phyloP scores from a whole-genome alignment of 2,329 filamentous ascomycete genomes.

The Arthrobotrys megalospora region DNA sequence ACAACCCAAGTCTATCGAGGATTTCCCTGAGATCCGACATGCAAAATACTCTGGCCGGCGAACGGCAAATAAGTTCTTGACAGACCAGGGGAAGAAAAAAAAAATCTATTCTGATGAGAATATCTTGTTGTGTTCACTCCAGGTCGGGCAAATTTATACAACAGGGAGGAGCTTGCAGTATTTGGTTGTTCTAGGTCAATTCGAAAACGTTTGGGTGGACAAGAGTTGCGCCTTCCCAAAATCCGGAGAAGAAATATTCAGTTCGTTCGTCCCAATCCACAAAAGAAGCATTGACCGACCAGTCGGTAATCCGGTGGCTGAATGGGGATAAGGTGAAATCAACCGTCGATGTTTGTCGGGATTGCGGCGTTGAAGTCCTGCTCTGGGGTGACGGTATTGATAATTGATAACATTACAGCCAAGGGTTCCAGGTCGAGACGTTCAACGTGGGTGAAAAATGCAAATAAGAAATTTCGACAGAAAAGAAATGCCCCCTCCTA shows the following conservation, averaged over 20 bases:
- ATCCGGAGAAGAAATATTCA: constrained; percentile 34
- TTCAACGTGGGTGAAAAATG: constrained; percentile 61
- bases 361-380: constrained; percentile 50
- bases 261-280: constrained; percentile 45
- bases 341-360: constrained; percentile 47
- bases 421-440: constrained; percentile 55
- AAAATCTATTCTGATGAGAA: constrained; percentile 37
- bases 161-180: constrained; percentile 60
- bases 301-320: constrained; percentile 36
- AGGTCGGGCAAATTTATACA: constrained; percentile 60
- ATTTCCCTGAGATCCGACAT: constrained; percentile 78
- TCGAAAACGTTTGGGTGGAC: constrained; percentile 48
- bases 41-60: constrained; percentile 63
- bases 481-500: constrained; percentile 53
- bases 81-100: constrained; percentile 15
- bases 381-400: constrained; percentile 53
- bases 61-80: constrained; percentile 35
- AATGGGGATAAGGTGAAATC: constrained; percentile 32
- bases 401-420: constrained; percentile 62
- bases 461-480: constrained; percentile 61
- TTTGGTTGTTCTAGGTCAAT: constrained; percentile 47
- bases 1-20: constrained; percentile 82
- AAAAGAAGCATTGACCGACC: constrained; percentile 56
- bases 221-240: constrained; percentile 61
- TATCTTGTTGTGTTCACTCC: constrained; percentile 43